phyloP scores from a whole-genome alignment of 139 green algal genomes.

The Chlamydomonas urium region DNA sequence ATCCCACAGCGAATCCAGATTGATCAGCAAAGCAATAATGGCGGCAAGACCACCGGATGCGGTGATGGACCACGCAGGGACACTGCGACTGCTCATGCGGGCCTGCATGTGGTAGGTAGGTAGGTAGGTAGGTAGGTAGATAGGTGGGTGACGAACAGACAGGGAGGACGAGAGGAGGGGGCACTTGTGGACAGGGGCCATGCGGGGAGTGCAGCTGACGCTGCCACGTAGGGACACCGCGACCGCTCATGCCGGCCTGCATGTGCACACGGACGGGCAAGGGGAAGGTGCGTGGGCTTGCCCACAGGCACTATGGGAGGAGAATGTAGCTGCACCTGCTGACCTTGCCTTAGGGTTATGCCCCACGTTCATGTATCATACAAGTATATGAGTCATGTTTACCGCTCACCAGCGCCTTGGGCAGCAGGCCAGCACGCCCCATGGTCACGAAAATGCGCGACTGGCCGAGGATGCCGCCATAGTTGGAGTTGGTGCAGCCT shows the following conservation, averaged over 20 bases:
- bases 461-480: constrained; percentile 22
- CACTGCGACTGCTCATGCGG: background rate
- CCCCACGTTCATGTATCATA: background rate
- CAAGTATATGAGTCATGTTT: too few relatives aligned
- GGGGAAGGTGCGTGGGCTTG: background rate
- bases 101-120: background rate
- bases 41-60: background rate
- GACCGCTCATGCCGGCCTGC: constrained; percentile 2
- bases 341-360: background rate
- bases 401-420: constrained; percentile 56
- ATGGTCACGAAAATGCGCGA: constrained; percentile 77
- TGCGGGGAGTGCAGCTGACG: background rate
- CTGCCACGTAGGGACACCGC: background rate
- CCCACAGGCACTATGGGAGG: background rate
- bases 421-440: constrained; percentile 69
- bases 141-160: background rate
- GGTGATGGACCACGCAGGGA: constrained; percentile 12
- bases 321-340: background rate
- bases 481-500: constrained; percentile 17
- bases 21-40: constrained; percentile 66
- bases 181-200: too few relatives aligned
- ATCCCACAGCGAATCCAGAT: constrained; percentile 76
- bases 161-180: background rate
- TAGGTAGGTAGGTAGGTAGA: background rate
- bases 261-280: background rate